phyloP scores from a whole-genome alignment of 2,329 filamentous ascomycete species.

The Alternaria hordeiaustralica region DNA sequence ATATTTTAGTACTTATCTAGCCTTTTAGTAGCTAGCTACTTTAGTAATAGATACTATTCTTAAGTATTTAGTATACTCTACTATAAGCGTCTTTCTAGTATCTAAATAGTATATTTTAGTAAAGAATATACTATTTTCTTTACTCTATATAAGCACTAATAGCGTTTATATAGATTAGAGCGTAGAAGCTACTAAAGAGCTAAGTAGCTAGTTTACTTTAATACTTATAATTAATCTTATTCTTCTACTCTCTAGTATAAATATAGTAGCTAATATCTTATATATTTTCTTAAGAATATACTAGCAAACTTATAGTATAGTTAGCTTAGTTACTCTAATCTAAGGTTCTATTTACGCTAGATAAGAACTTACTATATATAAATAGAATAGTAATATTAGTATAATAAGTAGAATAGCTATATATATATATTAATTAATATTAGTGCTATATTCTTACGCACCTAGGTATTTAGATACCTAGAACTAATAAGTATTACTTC shows the following conservation, averaged over 20 bases:
- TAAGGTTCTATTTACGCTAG: conserved; percentile 8
- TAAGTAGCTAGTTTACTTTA: conserved; percentile 12
- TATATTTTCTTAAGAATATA: conserved; percentile 12
- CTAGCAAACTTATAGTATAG: neutral
- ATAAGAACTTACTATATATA: neutral
- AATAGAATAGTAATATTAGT: neutral
- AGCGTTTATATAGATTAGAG: conserved; percentile 9
- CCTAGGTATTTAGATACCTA: conserved; percentile 1
- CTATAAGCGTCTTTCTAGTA: neutral
- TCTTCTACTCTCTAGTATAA: conserved; percentile 8
- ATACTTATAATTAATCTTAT: conserved; percentile 17
- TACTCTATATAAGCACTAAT: conserved; percentile 11
- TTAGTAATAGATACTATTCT: conserved; percentile 2
- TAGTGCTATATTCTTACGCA: neutral
- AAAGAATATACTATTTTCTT: neutral
- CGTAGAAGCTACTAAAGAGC: conserved; percentile 5
- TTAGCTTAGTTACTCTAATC: conserved; percentile 8
- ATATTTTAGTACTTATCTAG: neutral
- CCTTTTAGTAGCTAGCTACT: conserved; percentile 4
- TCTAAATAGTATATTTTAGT: neutral
- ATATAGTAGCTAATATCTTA: conserved; percentile 10
- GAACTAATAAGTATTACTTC: conserved; percentile 7
- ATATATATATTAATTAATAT: neutral
- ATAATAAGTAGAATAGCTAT: neutral
- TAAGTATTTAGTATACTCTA: conserved; percentile 18